Percentiles rank a stretch among this genome's conserved stretches.
phyloP scores from a whole-genome alignment of 2,329 filamentous ascomycete genomes.

The Alternaria viburni region DNA sequence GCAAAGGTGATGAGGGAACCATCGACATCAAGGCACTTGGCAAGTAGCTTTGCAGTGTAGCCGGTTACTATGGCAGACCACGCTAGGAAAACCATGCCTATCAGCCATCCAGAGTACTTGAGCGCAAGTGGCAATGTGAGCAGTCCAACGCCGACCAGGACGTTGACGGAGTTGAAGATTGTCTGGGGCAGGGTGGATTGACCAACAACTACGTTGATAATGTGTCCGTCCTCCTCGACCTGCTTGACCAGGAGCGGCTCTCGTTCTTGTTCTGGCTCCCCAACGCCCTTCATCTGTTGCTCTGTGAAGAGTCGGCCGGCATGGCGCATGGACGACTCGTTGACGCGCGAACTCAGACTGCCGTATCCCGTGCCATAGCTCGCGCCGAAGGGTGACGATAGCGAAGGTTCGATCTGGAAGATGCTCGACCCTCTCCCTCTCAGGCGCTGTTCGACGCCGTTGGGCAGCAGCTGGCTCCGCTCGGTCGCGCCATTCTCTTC shows the following conservation, averaged over 20 bases:
- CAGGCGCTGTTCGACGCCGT: conserved; percentile 35
- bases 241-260: conserved; percentile 87
- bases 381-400: conserved; percentile 72
- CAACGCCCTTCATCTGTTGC: conserved; percentile 53
- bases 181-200: conserved; percentile 97
- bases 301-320: conserved; percentile 59
- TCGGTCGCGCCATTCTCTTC: conserved; percentile 43
- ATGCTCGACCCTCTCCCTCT: conserved; percentile 51
- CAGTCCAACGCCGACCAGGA: conserved; percentile 87
- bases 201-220: conserved; percentile 83
- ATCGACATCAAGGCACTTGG: conserved; percentile 88
- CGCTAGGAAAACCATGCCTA: conserved; percentile 76
- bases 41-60: conserved; percentile 85
- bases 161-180: conserved; percentile 94
- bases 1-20: conserved; percentile 89
- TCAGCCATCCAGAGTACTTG: conserved; percentile 86
- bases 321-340: conserved; percentile 63
- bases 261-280: conserved; percentile 54
- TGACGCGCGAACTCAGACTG: conserved; percentile 63
- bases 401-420: conserved; percentile 58
- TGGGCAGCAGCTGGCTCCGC: conserved; percentile 37
- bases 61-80: conserved; percentile 77
- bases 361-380: conserved; percentile 72
- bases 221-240: conserved; percentile 81
- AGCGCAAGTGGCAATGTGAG: conserved; percentile 88